Evolutionary conservation across 2,329 filamentous ascomycete genomes (phyloP).

Genomic region (Cladosporium colombiae): DNA sequence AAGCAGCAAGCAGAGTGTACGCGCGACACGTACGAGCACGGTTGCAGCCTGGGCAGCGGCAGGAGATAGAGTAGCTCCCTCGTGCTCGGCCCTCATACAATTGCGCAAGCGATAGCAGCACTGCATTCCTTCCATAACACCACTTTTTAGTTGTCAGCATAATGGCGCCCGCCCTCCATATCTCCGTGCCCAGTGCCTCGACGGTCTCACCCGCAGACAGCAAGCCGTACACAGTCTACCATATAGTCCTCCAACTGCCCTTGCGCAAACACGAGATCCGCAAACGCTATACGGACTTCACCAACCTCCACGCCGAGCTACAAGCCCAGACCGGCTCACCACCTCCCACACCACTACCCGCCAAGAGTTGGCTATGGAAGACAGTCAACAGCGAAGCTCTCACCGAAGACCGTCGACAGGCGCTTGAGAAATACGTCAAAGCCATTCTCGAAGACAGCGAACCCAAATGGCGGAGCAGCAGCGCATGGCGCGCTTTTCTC

Average conservation of each 20-base stretch:
- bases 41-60: slow-evolving; percentile 11
- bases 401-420: slow-evolving; percentile 68
- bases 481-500: slow-evolving; percentile 72
- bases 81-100: slow-evolving; percentile 1
- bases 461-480: slow-evolving; percentile 71
- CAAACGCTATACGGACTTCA: slow-evolving; percentile 83
- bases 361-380: slow-evolving; percentile 75
- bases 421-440: slow-evolving; percentile 70
- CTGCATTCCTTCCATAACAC: background rate
- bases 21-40: slow-evolving; percentile 5
- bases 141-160: background rate
- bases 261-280: slow-evolving; percentile 73
- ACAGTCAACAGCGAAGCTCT: slow-evolving; percentile 69
- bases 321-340: slow-evolving; percentile 59
- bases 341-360: slow-evolving; percentile 68
- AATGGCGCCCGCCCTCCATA: slow-evolving; percentile 49
- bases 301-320: slow-evolving; percentile 64
- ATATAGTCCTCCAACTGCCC: slow-evolving; percentile 74
- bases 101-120: background rate
- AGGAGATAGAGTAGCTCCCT: slow-evolving; percentile 5
- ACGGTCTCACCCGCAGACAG: slow-evolving; percentile 51
- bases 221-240: slow-evolving; percentile 76
- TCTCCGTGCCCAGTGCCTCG: slow-evolving; percentile 51
- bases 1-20: background rate
- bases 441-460: slow-evolving; percentile 74